A percentile compares a stretch with the other conserved stretches of the same genome.
Conservation (phyloP, 495 filamentous ascomycete genomes). For the Neurospora sublineolata region DNA sequence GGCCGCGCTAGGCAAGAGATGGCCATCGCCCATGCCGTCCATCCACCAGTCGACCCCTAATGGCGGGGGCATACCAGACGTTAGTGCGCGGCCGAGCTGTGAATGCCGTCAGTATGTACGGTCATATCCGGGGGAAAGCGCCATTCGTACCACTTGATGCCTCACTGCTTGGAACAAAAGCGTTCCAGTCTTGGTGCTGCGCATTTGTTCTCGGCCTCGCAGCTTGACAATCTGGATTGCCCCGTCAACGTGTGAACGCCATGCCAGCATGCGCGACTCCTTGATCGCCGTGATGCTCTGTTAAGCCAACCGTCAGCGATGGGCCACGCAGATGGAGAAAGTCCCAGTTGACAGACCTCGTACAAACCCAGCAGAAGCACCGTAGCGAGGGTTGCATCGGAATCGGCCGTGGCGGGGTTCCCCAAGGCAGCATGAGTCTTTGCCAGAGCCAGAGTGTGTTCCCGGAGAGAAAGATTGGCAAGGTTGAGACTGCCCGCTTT, state of each 20-base stretch:
- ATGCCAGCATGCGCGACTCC: slow-evolving; percentile 34
- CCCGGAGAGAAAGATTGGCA: slow-evolving; percentile 27
- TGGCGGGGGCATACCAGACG: slow-evolving; percentile 24
- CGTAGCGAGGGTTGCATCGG: slow-evolving; percentile 17
- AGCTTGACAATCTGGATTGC: slow-evolving; percentile 40
- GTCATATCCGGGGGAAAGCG: not conserved
- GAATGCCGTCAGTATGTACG: not conserved
- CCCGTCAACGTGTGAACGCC: slow-evolving; percentile 43
- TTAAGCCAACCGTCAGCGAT: slow-evolving; percentile 12
- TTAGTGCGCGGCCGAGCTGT: slow-evolving; percentile 33
- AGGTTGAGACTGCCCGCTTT: slow-evolving; percentile 21
- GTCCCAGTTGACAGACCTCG: slow-evolving; percentile 5
- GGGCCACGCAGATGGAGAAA: not conserved
- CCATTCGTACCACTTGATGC: slow-evolving; percentile 33
- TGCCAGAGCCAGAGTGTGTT: slow-evolving; percentile 40
- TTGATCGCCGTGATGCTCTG: slow-evolving; percentile 35
- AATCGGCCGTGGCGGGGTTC: slow-evolving; percentile 23
- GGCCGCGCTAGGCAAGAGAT: slow-evolving; percentile 20
- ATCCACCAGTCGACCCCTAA: slow-evolving; percentile 41
- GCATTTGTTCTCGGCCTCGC: slow-evolving; percentile 37
- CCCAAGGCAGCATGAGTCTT: slow-evolving; percentile 43
- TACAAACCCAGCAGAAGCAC: slow-evolving; percentile 18
- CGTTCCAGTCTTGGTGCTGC: slow-evolving; percentile 31
- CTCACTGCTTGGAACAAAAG: slow-evolving; percentile 38
- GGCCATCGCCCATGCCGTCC: slow-evolving; percentile 22